Evolutionary conservation across 2,329 filamentous ascomycete genomes (phyloP).

Genomic region (Diaporthe amygdali): DNA sequence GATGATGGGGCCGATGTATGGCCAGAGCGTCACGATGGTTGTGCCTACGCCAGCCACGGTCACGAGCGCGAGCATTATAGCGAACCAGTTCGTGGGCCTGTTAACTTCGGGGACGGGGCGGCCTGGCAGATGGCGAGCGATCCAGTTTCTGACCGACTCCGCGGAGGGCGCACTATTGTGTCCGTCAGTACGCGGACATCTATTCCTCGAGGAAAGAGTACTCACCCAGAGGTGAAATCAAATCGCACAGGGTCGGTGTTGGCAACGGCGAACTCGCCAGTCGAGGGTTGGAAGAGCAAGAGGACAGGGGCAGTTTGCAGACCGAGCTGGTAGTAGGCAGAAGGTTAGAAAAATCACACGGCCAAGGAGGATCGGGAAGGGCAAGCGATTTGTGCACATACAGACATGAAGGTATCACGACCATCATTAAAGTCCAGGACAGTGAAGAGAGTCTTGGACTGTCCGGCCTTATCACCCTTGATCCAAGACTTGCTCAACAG

Average conservation of each 20-base stretch:
- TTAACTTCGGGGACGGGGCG: slow-evolving; percentile 78
- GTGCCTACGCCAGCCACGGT: slow-evolving; percentile 74
- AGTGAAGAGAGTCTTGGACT: slow-evolving; percentile 77
- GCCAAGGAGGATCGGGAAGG: background rate
- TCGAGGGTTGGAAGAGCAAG: slow-evolving; percentile 84
- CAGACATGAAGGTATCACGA: slow-evolving; percentile 83
- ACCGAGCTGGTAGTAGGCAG: slow-evolving; percentile 66
- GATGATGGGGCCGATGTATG: slow-evolving; percentile 80
- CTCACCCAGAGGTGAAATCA: slow-evolving; percentile 84
- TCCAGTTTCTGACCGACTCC: slow-evolving; percentile 80
- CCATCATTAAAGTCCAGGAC: slow-evolving; percentile 90
- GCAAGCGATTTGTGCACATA: slow-evolving; percentile 47
- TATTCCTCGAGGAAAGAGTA: slow-evolving; percentile 11
- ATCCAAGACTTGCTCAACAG: slow-evolving; percentile 85
- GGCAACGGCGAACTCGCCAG: slow-evolving; percentile 76
- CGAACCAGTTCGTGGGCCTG: slow-evolving; percentile 87
- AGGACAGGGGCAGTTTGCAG: slow-evolving; percentile 94
- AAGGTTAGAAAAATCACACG: background rate
- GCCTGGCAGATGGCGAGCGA: slow-evolving; percentile 78
- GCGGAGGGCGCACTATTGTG: slow-evolving; percentile 69
- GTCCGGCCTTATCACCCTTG: slow-evolving; percentile 78
- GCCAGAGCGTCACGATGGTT: slow-evolving; percentile 71
- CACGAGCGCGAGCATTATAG: slow-evolving; percentile 71
- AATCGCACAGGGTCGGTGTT: slow-evolving; percentile 75
- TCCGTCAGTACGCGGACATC: background rate